Conservation (phyloP, 192 early-diverging fungal species). For the Backusella australiensis region DNA sequence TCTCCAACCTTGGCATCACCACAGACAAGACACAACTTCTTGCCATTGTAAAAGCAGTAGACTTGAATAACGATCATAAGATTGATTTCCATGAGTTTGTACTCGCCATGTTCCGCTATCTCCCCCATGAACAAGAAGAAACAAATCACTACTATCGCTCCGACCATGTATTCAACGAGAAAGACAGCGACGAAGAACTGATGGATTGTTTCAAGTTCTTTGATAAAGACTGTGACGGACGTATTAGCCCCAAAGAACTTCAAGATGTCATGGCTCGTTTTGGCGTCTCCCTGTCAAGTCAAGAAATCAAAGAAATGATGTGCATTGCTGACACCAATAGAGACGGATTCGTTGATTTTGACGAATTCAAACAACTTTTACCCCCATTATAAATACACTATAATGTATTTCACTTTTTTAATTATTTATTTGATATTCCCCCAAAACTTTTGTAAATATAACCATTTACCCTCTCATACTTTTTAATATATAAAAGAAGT, state of each 20-base stretch:
- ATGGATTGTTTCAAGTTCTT: slow-evolving; percentile 21
- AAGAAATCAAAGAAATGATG: slow-evolving; percentile 34
- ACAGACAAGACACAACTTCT: not conserved
- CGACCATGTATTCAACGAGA: not conserved
- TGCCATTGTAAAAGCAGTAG: not conserved
- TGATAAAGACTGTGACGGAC: slow-evolving; percentile 32
- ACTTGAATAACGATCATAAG: slow-evolving; percentile 21
- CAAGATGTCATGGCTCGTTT: slow-evolving; percentile 17
- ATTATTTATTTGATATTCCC: not conserved
- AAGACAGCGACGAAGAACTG: slow-evolving; percentile 18
- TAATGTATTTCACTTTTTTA: not conserved
- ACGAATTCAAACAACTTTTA: slow-evolving; percentile 29
- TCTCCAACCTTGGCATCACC: slow-evolving; percentile 10
- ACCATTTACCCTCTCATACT: not conserved
- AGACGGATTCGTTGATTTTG: slow-evolving; percentile 31
- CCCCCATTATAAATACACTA: slow-evolving; percentile 10
- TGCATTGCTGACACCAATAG: slow-evolving; percentile 20
- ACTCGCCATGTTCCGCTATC: slow-evolving; percentile 3
- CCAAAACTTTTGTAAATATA: not conserved
- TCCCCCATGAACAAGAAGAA: slow-evolving; percentile 8
- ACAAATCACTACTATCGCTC: not conserved
- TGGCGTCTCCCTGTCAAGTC: slow-evolving; percentile 6
- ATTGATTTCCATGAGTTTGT: slow-evolving; percentile 34
- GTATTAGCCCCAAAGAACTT: slow-evolving; percentile 21
- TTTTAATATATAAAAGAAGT: not conserved